Base-by-base conservation (phyloP, 2,329 filamentous ascomycete species). In the Talaromyces sp. region DNA sequence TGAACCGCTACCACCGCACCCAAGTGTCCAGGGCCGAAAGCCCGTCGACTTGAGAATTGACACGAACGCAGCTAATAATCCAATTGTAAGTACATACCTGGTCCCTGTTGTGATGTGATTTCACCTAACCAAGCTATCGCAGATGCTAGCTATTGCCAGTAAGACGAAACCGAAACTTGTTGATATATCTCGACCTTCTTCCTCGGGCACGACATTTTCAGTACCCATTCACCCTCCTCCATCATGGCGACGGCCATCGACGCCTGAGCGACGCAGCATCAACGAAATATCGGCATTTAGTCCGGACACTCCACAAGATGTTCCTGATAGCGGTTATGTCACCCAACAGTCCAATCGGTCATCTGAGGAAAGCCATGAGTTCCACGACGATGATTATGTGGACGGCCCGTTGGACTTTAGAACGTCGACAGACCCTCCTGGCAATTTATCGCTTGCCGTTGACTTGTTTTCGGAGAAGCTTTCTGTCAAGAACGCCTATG, bases 201-300 rank as follows among this genome's bases (percentile, higher is more conserved):
- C 70, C 9, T 68, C 67, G 10, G 63, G 66, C 4, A 70, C 70
- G 60, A 64, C 67, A 57, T 58, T 64, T 60, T 61, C 67, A 27
- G 60, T 68, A 11, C 67, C 68, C 5, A 68, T 67, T 7, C 69
- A 66, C 7, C 65, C 65, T 10, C 66, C 66, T 14, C 66, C 68
- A 14, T 61, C 66, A 12, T 60, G 57, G 61, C 56, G 59, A 17
- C 57, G 72, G 19, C 73, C 73, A 4, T 72, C 69, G 12, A 75
- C 73, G 0, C 73, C 73, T 1, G 71, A 75, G 59, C 69, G 70
- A 54, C 55, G 27, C 65, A 66, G 7, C 67, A 71, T 56, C 68
- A 70, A 38, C 24, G 74, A 75, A 61, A 66, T 75, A 48, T 75
- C 74, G 8, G 74, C 71, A 1, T 75, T 75, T 55, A 75, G 74